Evolutionary conservation across 768 basidiomycete species (phyloP).

Genomic region (Trametes cinnabarina): DNA sequence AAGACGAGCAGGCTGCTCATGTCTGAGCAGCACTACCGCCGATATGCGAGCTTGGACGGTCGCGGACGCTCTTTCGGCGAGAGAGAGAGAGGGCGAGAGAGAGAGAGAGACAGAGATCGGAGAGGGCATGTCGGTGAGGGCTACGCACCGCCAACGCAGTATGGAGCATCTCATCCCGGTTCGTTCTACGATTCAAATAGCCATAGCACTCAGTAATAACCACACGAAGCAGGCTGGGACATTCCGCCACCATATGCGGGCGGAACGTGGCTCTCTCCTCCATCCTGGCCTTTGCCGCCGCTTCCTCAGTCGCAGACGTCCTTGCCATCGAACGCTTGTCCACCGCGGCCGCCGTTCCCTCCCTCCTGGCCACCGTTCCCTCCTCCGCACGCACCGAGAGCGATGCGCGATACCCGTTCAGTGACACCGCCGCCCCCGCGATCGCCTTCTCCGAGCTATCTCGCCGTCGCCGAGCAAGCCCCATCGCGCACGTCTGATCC

Average conservation of each 20-base stretch:
- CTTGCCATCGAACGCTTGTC: too few relatives aligned
- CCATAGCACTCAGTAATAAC: background rate
- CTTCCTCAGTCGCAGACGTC: too few relatives aligned
- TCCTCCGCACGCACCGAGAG: background rate
- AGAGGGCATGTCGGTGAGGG: too few relatives aligned
- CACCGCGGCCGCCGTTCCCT: too few relatives aligned
- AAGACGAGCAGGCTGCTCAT: background rate
- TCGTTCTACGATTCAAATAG: background rate
- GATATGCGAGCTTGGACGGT: background rate
- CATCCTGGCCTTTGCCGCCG: too few relatives aligned
- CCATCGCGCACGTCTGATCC: slow-evolving; percentile 31
- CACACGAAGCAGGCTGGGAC: background rate
- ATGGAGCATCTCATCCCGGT: slow-evolving; percentile 7
- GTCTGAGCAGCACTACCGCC: background rate
- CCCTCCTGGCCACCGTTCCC: background rate
- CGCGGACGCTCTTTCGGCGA: background rate
- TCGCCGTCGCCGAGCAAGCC: slow-evolving; percentile 31
- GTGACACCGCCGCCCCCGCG: slow-evolving; percentile 22
- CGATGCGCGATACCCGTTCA: slow-evolving; percentile 4
- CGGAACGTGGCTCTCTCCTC: too few relatives aligned
- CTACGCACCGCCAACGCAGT: slow-evolving; percentile 3
- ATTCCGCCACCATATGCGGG: too few relatives aligned
- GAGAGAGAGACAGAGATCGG: too few relatives aligned
- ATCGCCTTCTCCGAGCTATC: slow-evolving; percentile 37
- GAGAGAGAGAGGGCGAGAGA: background rate